Base-by-base conservation (phyloP, 1,284 basidiomycete genomes). In the Entoloma clypeatum region DNA sequence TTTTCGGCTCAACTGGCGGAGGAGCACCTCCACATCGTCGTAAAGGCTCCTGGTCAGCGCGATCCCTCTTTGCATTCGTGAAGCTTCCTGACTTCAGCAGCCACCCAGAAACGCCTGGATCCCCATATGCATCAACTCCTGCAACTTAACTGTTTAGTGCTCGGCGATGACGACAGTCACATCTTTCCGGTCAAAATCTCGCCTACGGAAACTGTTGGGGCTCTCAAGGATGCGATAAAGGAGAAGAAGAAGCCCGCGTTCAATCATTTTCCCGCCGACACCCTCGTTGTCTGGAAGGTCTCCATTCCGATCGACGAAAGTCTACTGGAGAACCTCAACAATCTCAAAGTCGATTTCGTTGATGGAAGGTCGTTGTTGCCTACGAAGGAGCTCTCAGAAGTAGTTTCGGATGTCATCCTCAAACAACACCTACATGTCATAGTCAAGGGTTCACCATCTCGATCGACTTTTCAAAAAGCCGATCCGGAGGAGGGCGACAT, bases 251-350 rank as follows among this genome's bases (percentile, higher is more conserved):
- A 19, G 18, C 36, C 10, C 14, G 11, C 36, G 2, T 28, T 39
- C 10, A 11, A 39, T 4, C 10, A 37, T 11, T 4, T 42, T 23
- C 2, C 6, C 5, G 33, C 25, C n/a, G 26, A 32, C 17, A 13
- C 33, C 21, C 22, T 46, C 23, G 35, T 34, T 11, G 27, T 46
- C 25, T 46, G 35, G 36, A 43, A 43, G 32, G 43, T 23, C 14
- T 42, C 45, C 34, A 42, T 41, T 42, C 32, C 44, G 17, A 13
- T 7, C 38, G 23, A 39, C 25, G 21, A 35, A 14, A 35, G 35
- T 30, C 28, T 35, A 34, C 30, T 36, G 39, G 27, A 41, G 24
- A 26, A 39, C 25, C 39, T 45, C n/a, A 29, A 36, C 23, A 36
- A 9, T 7, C 28, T n/a, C n/a, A n/a, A n/a, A n/a, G n/a, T 11